Percentiles rank a stretch among this genome's conserved stretches.
Conservation (phyloP, 169 alveolate species). For the Plasmodium vinckei region DNA sequence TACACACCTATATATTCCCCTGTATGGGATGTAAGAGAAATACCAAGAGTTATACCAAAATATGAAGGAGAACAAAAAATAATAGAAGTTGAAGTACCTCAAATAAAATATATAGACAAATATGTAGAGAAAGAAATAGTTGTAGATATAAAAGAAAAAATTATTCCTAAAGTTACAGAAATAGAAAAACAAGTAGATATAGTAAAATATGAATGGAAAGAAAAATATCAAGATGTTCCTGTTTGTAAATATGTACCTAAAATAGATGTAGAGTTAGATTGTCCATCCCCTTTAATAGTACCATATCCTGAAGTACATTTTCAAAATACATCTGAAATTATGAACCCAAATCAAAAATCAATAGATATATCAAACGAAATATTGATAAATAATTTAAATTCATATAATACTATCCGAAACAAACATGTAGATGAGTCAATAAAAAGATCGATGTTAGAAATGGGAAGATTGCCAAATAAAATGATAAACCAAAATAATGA, state of each 20-base stretch:
- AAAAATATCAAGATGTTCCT: slow-evolving; percentile 88
- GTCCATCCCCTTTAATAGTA: slow-evolving; percentile 90
- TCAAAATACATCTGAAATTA: slow-evolving; percentile 73
- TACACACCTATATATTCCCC: slow-evolving; percentile 89
- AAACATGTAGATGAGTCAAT: slow-evolving; percentile 43
- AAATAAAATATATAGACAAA: slow-evolving; percentile 86
- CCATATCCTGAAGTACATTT: slow-evolving; percentile 87
- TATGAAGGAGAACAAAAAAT: slow-evolving; percentile 90
- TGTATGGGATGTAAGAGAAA: slow-evolving; percentile 89
- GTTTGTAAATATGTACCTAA: slow-evolving; percentile 90
- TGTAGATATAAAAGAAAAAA: slow-evolving; percentile 89
- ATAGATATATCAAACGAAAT: slow-evolving; percentile 53
- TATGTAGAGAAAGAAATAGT: slow-evolving; percentile 89
- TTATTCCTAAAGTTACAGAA: slow-evolving; percentile 88
- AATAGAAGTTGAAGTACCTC: slow-evolving; percentile 88
- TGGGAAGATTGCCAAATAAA: slow-evolving; percentile 6
- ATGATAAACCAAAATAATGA: not conserved
- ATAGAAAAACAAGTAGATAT: slow-evolving; percentile 89
- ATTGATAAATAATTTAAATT: slow-evolving; percentile 59
- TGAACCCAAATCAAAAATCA: slow-evolving; percentile 68
- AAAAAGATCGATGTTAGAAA: slow-evolving; percentile 20
- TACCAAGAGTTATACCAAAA: slow-evolving; percentile 89
- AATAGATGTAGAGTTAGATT: slow-evolving; percentile 89
- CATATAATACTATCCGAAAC: slow-evolving; percentile 38
- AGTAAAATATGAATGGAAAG: slow-evolving; percentile 89